Evolutionary conservation across 2,329 filamentous ascomycete species (phyloP), one percentile per base, ranked within the genome.

Genomic region (Alternaria conjuncta): DNA sequence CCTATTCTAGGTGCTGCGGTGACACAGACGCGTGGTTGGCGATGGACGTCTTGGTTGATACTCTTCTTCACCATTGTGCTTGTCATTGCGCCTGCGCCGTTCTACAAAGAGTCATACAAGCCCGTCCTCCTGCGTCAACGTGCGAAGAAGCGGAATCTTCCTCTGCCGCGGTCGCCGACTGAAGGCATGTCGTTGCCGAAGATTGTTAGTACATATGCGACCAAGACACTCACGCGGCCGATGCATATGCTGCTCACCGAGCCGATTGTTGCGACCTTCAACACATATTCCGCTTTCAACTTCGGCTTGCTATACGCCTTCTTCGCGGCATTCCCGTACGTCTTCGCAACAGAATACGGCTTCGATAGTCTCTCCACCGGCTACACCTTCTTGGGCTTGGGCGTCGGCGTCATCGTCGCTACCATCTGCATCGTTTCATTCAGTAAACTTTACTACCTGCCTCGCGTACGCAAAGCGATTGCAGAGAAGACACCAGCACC

Each of bases 21-120:
- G 3, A 76, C 73, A 6, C 72, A 79, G 32, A 73, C 63, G 28
- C 76, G 79, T 55, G 77, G 73, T 46, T 83, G 80, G 80, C 73
- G 78, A 5, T 83, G 74, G 73, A 77, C 74, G 1, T 72, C 79
- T 55, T 83, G 81, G 81, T 70, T 74, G 49, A 79, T 75, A 15
- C 74, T 83, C 23, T 77, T 83, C 64, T 78, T 82, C 60, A 75
- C 76, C 2, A 71, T 79, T 3, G 73, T 76, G 18, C 50, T 63
- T 3, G 73, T 78, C 18, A 73, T 76, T 51, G 32, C 79, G 18
- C 68, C 74, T 1, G 63, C 83, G 0, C 60, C 84, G 3, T 79
- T 83, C 11, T 82, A 82, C 58, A 69, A 78, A 28, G 87, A 89
- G 69, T 87, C 87, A 0, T 88, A 86, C 67, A 84, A 87, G 18